Conservation (phyloP, 345 rosid species). For the Iberis pinnata region DNA sequence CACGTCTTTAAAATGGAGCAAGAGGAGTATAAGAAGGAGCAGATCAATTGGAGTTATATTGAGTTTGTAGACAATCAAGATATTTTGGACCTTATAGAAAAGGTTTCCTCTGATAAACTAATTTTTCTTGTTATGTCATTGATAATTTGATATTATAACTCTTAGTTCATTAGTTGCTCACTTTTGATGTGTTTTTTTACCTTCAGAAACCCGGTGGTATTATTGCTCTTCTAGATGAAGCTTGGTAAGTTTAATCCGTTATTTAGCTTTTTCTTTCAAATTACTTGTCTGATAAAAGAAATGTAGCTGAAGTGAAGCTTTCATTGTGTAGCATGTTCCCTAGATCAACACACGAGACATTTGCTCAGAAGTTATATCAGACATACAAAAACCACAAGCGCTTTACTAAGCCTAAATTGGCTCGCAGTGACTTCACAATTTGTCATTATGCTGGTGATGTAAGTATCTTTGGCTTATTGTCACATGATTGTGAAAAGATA, state of each 20-base stretch:
- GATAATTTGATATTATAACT: not conserved
- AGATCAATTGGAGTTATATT: conserved; percentile 95
- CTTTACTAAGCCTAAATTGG: conserved; percentile 86
- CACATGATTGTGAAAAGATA: conserved; percentile 1
- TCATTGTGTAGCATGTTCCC: conserved; percentile 81
- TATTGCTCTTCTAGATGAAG: conserved; percentile 97
- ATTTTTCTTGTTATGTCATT: conserved; percentile 10
- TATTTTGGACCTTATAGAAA: conserved; percentile 89
- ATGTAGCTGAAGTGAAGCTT: conserved; percentile 14
- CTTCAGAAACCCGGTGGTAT: conserved; percentile 99
- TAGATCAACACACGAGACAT: conserved; percentile 95
- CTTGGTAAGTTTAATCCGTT: conserved; percentile 60
- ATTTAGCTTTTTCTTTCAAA: not conserved
- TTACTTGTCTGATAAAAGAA: not conserved
- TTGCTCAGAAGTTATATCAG: conserved; percentile 96
- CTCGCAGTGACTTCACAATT: conserved; percentile 95
- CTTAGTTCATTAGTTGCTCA: conserved; percentile 12
- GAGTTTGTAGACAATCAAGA: conserved; percentile 98
- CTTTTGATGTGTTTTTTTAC: conserved; percentile 2
- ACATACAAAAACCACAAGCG: conserved; percentile 90
- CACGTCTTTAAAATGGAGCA: conserved; percentile 99
- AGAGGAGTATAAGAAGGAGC: conserved; percentile 95
- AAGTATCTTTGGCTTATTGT: conserved; percentile 33
- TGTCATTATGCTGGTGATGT: conserved; percentile 99
- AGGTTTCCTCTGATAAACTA: conserved; percentile 42